Conservation (phyloP, 495 filamentous ascomycete species). For the Paragyromitra xinjiangensis region DNA sequence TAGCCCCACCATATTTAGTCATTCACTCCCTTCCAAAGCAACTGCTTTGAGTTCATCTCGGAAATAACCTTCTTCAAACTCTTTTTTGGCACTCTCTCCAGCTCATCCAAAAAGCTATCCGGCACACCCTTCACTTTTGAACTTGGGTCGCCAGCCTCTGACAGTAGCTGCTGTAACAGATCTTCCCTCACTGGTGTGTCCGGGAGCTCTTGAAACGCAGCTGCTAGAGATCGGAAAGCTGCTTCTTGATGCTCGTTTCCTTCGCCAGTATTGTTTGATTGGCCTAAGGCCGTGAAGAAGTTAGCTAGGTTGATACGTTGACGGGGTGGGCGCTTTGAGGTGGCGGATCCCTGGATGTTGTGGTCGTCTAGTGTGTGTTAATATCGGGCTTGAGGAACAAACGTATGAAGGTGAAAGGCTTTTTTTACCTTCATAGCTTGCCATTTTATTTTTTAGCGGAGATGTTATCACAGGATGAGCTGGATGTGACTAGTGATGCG, state of each 20-base stretch:
- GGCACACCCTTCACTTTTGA: slow-evolving; percentile 75
- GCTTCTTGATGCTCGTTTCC: slow-evolving; percentile 63
- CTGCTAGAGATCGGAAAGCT: slow-evolving; percentile 68
- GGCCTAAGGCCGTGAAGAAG: slow-evolving; percentile 81
- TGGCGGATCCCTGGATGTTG: slow-evolving; percentile 66
- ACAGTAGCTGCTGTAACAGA: slow-evolving; percentile 71
- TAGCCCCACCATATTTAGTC: neutral
- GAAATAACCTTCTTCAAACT: slow-evolving; percentile 63
- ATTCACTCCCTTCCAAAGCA: neutral
- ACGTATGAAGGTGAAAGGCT: slow-evolving; percentile 16
- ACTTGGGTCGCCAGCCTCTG: slow-evolving; percentile 72
- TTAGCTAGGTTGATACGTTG: slow-evolving; percentile 84
- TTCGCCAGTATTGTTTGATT: slow-evolving; percentile 66
- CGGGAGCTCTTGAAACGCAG: slow-evolving; percentile 62
- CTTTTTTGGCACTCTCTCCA: slow-evolving; percentile 81
- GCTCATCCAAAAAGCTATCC: slow-evolving; percentile 79
- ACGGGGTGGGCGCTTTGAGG: slow-evolving; percentile 60
- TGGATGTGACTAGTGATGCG: slow-evolving; percentile 4
- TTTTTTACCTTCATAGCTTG: slow-evolving; percentile 66
- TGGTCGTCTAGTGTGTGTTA: slow-evolving; percentile 76
- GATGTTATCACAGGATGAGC: neutral
- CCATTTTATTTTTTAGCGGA: slow-evolving; percentile 59
- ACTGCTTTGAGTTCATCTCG: neutral
- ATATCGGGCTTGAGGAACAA: neutral
- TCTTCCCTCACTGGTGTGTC: slow-evolving; percentile 65